Evolutionary conservation across 345 rosid species (phyloP).

Genomic region (Lepidium aucheri): DNA sequence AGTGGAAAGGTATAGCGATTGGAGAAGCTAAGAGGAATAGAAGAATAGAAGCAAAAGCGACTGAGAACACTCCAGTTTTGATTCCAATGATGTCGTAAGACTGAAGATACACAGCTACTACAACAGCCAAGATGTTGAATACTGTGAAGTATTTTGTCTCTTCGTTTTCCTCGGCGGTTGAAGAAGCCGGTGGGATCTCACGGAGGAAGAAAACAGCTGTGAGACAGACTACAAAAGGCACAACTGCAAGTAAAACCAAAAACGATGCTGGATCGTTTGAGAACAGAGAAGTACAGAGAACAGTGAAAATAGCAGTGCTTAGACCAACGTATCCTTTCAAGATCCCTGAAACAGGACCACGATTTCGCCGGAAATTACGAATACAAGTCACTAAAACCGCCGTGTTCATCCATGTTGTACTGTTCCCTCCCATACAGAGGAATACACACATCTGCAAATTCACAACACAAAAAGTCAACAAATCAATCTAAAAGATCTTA

Average conservation of each 20-base stretch:
- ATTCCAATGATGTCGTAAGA: conserved; percentile 50
- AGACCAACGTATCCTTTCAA: conserved; percentile 86
- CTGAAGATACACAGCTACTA: conserved; percentile 67
- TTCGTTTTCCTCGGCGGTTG: conserved; percentile 43
- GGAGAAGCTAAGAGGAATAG: conserved; percentile 61
- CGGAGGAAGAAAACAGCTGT: conserved; percentile 74
- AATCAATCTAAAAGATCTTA: background rate
- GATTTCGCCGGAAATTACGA: conserved; percentile 74
- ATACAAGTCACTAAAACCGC: conserved; percentile 85
- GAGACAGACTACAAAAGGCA: conserved; percentile 77
- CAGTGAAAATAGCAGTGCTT: conserved; percentile 93
- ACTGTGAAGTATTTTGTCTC: conserved; percentile 56
- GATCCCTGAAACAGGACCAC: conserved; percentile 91
- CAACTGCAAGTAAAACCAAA: conserved; percentile 55
- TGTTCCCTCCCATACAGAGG: conserved; percentile 92
- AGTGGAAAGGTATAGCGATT: conserved; percentile 43
- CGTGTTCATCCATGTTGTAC: conserved; percentile 99
- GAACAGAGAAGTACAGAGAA: conserved; percentile 73
- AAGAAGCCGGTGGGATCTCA: conserved; percentile 50
- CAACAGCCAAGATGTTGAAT: conserved; percentile 57
- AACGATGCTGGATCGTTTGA: conserved; percentile 51
- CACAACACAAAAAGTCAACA: too few relatives aligned
- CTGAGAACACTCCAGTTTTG: conserved; percentile 30
- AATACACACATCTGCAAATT: conserved; percentile 49
- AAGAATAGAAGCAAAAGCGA: conserved; percentile 40